A percentile compares a stretch with the other conserved stretches of the same genome.
Evolutionary conservation across 441 rosid species (phyloP).

Genomic region (Jatropha podagrica): DNA sequence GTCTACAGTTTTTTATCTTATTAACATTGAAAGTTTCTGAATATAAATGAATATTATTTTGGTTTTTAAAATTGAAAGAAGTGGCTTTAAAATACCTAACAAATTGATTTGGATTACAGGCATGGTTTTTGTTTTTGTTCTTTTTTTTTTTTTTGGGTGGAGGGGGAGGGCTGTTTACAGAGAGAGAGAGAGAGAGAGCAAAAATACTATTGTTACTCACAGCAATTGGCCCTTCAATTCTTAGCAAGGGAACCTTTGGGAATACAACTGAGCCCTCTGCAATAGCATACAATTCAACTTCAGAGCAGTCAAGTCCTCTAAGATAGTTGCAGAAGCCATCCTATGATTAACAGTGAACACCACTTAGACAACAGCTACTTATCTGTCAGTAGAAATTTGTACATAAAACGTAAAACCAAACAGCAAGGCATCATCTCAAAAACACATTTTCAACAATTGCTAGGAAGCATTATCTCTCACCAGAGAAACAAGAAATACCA

Average conservation of each 20-base stretch:
- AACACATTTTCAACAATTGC: background rate
- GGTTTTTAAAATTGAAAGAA: too few relatives aligned
- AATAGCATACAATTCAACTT: conserved; percentile 83
- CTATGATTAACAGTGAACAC: conserved; percentile 37
- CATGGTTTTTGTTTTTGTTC: too few relatives aligned
- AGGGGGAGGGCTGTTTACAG: too few relatives aligned
- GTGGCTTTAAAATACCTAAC: too few relatives aligned
- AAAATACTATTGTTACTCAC: conserved; percentile 49
- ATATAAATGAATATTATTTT: too few relatives aligned
- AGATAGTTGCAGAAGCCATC: conserved; percentile 82
- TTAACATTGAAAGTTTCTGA: too few relatives aligned
- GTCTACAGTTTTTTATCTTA: too few relatives aligned
- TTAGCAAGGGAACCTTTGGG: conserved; percentile 89
- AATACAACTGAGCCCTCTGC: conserved; percentile 93
- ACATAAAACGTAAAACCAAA: background rate
- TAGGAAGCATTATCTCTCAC: background rate
- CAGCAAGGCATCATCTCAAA: background rate
- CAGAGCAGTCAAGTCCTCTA: conserved; percentile 81
- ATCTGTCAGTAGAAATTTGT: too few relatives aligned
- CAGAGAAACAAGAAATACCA: too few relatives aligned
- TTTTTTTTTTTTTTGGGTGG: too few relatives aligned
- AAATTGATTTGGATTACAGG: too few relatives aligned
- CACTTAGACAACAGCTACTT: conserved; percentile 24
- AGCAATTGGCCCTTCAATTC: conserved; percentile 91
- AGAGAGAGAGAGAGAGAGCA: background rate